These are phyloP conservation scores for Adansonia grandidieri DNA, from an alignment of 441 rosid genomes.

Conservation along the genomic window DNA sequence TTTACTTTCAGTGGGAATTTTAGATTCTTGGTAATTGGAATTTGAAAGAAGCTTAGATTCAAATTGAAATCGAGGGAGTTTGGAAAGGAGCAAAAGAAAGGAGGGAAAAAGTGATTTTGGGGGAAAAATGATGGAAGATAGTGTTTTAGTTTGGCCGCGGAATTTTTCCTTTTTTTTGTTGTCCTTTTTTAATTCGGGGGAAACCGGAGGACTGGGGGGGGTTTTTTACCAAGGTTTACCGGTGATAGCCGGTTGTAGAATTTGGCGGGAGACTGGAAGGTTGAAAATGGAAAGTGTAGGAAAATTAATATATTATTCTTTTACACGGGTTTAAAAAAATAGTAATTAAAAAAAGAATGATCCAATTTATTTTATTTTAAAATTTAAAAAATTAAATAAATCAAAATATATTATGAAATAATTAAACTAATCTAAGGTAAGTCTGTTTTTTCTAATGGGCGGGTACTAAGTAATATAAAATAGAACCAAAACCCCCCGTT, in stretches of 20 bases:
- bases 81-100: neutral
- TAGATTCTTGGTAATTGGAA: neutral
- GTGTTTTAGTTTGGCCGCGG: too few species aligned
- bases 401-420: too few species aligned
- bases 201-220: neutral
- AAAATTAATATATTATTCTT: neutral
- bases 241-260: slow-evolving; percentile 16
- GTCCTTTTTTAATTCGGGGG: too few species aligned
- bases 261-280: slow-evolving; percentile 31
- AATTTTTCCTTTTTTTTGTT: too few species aligned
- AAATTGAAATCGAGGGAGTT: neutral
- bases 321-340: too few species aligned
- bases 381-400: too few species aligned
- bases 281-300: neutral
- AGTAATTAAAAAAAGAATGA: too few species aligned
- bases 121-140: neutral
- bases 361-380: too few species aligned
- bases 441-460: too few species aligned
- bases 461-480: too few species aligned
- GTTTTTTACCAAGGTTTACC: neutral
- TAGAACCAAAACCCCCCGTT: too few species aligned
- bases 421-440: too few species aligned
- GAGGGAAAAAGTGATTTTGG: slow-evolving; percentile 15
- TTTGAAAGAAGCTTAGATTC: neutral
- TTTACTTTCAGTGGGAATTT: neutral